These are phyloP conservation scores for Psilocybe mexicana DNA, from an alignment of 1,284 basidiomycete species.

Conservation along the genomic window DNA sequence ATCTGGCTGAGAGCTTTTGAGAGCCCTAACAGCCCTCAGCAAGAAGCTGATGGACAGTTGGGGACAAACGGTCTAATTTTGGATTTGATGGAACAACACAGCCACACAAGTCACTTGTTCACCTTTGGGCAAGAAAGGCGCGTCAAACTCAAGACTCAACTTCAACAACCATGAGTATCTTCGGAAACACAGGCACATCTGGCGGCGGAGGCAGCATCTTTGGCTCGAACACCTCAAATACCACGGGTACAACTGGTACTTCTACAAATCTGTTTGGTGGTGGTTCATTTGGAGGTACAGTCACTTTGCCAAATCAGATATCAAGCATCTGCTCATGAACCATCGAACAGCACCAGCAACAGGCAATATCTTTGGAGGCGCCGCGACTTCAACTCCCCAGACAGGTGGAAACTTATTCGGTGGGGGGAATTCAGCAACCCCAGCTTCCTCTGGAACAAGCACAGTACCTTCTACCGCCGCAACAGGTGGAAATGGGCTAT, in stretches of 20 bases:
- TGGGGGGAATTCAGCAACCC: constrained; percentile 1
- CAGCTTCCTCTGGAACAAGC: constrained; percentile 20
- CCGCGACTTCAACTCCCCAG: constrained; percentile 8
- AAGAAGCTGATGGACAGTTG: neutral
- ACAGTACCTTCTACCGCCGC: constrained; percentile 2
- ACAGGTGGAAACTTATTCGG: constrained; percentile 23
- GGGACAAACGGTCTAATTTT: neutral
- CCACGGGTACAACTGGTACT: constrained; percentile 5
- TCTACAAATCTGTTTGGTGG: constrained; percentile 16
- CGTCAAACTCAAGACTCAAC: neutral
- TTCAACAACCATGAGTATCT: constrained; percentile 21
- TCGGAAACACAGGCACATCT: constrained; percentile 13
- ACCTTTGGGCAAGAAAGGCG: constrained; percentile 6
- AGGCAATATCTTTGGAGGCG: constrained; percentile 16
- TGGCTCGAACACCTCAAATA: constrained; percentile 14
- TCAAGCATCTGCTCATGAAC: neutral
- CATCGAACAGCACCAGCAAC: neutral
- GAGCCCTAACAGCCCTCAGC: too few species aligned
- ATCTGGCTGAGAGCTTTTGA: too few species aligned
- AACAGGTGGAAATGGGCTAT: constrained; percentile 12
- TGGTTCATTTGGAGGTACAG: constrained; percentile 9
- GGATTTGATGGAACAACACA: constrained; percentile 2
- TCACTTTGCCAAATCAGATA: neutral
- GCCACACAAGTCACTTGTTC: constrained; percentile 11
- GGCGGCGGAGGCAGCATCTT: constrained; percentile 13